These are phyloP conservation scores for Neurospora sublineolata DNA, from an alignment of 495 filamentous ascomycete species.

Conservation along the genomic window DNA sequence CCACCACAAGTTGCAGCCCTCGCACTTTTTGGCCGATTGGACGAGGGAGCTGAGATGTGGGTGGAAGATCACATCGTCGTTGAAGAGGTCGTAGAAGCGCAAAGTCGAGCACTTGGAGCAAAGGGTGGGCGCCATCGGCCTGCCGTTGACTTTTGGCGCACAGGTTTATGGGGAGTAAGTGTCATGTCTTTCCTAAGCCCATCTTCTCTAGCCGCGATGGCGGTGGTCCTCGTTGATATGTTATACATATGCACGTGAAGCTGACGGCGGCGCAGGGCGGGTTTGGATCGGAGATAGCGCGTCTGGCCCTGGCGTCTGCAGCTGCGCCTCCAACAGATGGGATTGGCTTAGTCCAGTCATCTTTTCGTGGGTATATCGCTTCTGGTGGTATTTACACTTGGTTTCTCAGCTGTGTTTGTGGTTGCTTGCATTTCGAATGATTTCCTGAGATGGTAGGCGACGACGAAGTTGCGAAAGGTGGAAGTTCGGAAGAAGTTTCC, in stretches of 20 bases:
- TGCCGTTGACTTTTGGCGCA: neutral
- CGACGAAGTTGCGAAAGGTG: neutral
- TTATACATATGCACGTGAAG: neutral
- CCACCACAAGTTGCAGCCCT: conserved; percentile 1
- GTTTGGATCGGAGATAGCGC: neutral
- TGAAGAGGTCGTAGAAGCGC: neutral
- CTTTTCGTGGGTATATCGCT: neutral
- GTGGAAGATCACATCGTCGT: conserved; percentile 3
- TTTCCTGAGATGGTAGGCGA: too few species aligned
- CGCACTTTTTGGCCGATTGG: neutral
- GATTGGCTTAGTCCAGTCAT: neutral
- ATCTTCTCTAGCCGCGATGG: too few species aligned
- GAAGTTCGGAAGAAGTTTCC: neutral
- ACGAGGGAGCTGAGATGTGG: neutral
- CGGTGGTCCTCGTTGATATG: neutral
- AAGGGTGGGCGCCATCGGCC: neutral
- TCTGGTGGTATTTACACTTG: neutral
- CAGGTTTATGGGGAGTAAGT: too few species aligned
- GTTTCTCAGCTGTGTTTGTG: neutral
- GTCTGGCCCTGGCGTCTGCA: neutral
- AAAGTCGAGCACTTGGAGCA: neutral
- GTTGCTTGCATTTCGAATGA: too few species aligned
- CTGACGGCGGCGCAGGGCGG: neutral
- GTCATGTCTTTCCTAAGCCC: too few species aligned
- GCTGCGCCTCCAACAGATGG: neutral